A percentile compares a stretch with the other conserved stretches of the same genome.
These are phyloP conservation scores for Carex cristatella DNA, from an alignment of 176 grass and related monocot genomes.

Conservation along the genomic window DNA sequence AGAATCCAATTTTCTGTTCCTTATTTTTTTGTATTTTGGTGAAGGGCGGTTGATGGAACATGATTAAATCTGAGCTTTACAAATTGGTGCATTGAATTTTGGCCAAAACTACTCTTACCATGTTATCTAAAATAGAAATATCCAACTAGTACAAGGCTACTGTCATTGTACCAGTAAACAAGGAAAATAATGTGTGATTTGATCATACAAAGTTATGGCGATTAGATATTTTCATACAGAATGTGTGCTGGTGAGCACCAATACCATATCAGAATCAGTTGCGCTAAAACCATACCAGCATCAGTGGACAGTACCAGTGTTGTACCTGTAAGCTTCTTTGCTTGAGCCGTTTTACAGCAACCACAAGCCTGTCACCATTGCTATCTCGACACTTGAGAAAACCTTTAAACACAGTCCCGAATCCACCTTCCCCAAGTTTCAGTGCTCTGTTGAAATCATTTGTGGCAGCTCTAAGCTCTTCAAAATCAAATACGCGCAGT, in stretches of 20 bases:
- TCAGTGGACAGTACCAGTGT: neutral
- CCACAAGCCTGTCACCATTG: constrained; percentile 27
- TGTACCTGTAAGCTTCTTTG: constrained; percentile 65
- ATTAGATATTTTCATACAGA: neutral
- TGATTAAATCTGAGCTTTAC: neutral
- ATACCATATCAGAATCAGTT: neutral
- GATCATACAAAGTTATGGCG: neutral
- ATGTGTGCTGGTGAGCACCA: neutral
- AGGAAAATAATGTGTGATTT: neutral
- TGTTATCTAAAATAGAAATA: neutral
- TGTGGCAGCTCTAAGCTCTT: constrained; percentile 60
- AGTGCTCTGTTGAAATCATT: constrained; percentile 68
- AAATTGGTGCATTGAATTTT: neutral
- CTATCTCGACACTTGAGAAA: constrained; percentile 41
- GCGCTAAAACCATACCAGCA: neutral
- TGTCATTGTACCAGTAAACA: neutral
- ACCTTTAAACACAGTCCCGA: constrained; percentile 79
- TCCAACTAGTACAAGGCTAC: neutral
- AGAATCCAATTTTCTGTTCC: too few species aligned
- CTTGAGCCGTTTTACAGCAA: constrained; percentile 90
- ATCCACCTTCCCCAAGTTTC: constrained; percentile 86
- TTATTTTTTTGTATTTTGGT: neutral
- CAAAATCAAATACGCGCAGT: constrained; percentile 61
- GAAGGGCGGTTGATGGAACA: neutral
- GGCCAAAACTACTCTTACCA: neutral